Percentiles rank a stretch among this genome's conserved stretches.
Conservation (phyloP, 164 flowering plant genomes). For the Umbilicus rupestris region DNA sequence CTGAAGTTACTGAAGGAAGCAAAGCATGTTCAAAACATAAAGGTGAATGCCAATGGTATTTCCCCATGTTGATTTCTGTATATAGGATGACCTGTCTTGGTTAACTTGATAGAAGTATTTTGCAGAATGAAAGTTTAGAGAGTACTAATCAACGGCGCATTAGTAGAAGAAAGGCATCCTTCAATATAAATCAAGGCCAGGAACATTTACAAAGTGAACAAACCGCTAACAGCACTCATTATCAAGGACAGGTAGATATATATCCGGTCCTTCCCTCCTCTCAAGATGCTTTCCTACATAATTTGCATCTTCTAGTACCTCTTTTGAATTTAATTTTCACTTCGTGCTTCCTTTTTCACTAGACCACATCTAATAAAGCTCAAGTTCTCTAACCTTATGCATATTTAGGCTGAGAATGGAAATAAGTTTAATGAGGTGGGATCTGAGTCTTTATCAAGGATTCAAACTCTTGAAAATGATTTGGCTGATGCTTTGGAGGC, state of each 20-base stretch:
- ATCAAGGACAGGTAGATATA: not conserved
- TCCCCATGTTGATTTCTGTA: not conserved
- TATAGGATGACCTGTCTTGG: not conserved
- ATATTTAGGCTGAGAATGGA: conserved; percentile 21
- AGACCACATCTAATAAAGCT: not conserved
- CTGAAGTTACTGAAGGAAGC: conserved; percentile 33
- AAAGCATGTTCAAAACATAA: conserved; percentile 16
- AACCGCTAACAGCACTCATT: not conserved
- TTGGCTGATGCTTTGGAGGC: conserved; percentile 55
- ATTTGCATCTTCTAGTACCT: not conserved
- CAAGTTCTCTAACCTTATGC: not conserved
- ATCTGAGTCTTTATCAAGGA: conserved; percentile 26
- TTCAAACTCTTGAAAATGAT: conserved; percentile 52
- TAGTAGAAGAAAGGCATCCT: not conserved
- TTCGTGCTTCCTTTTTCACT: not conserved
- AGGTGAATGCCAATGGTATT: conserved; percentile 9
- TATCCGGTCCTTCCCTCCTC: not conserved
- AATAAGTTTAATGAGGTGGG: conserved; percentile 13
- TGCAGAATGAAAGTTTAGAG: not conserved
- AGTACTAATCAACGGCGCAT: not conserved
- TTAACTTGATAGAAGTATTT: not conserved
- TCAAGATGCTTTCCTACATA: not conserved
- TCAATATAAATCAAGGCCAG: conserved; percentile 1
- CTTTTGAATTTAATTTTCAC: not conserved
- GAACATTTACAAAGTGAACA: not conserved